A percentile compares a stretch with the other conserved stretches of the same genome.
These are phyloP conservation scores for Cornus kousa DNA, from an alignment of 148 eudicot species.

Conservation along the genomic window DNA sequence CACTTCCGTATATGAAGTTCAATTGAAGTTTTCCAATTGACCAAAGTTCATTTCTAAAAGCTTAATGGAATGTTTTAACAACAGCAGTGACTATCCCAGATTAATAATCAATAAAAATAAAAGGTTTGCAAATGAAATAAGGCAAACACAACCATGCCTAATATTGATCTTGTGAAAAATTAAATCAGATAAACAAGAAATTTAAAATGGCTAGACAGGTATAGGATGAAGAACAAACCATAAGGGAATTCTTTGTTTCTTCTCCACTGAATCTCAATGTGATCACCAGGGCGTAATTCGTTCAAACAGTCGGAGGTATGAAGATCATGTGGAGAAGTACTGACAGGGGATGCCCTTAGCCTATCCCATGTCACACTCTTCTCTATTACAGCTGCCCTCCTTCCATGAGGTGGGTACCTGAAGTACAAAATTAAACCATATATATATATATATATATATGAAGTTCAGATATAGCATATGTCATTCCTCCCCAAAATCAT, in stretches of 20 bases:
- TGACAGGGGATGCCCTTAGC: constrained; percentile 73
- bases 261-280: constrained; percentile 98
- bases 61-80: background rate
- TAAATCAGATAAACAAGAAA: background rate
- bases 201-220: background rate
- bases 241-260: constrained; percentile 92
- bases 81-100: background rate
- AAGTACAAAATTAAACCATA: constrained; percentile 8
- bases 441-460: background rate
- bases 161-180: background rate
- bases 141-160: background rate
- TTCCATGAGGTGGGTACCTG: constrained; percentile 96
- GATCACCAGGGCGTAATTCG: constrained; percentile 83
- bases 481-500: background rate
- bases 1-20: background rate
- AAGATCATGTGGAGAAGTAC: constrained; percentile 73
- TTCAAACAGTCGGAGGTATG: constrained; percentile 67
- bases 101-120: background rate
- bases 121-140: background rate
- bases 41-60: background rate
- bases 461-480: background rate
- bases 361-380: constrained; percentile 78
- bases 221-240: constrained; percentile 43
- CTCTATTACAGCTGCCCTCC: constrained; percentile 67
- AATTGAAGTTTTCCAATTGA: constrained; percentile 6